Evolutionary conservation across 108 stramenopile species (phyloP).

Genomic region (Mediolabrus comicus): DNA sequence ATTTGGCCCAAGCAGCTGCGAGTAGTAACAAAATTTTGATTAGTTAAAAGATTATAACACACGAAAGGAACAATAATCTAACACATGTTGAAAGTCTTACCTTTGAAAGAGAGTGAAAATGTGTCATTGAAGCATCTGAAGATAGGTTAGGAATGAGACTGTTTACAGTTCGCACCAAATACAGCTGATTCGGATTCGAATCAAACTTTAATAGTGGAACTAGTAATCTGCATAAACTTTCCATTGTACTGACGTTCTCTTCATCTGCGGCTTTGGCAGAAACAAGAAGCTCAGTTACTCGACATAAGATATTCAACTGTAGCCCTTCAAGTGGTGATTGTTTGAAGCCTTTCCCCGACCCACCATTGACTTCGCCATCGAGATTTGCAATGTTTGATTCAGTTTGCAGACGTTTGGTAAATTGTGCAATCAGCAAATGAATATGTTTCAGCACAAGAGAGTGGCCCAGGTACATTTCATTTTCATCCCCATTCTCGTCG

Average conservation of each 20-base stretch:
- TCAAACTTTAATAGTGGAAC: constrained; percentile 66
- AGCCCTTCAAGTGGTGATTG: constrained; percentile 18
- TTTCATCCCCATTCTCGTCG: constrained; percentile 3
- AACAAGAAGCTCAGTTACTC: constrained; percentile 64
- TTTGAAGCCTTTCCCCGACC: constrained; percentile 20
- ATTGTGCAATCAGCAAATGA: constrained; percentile 62
- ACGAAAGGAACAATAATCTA: neutral
- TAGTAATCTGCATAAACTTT: constrained; percentile 59
- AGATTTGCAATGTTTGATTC: constrained; percentile 22
- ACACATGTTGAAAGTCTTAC: neutral
- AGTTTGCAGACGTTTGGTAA: constrained; percentile 48
- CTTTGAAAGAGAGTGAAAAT: constrained; percentile 46
- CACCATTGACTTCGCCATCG: constrained; percentile 16
- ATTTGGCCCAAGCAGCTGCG: constrained; percentile 65
- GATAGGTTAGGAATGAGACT: constrained; percentile 52
- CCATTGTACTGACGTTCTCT: constrained; percentile 31
- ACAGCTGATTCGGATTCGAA: constrained; percentile 49
- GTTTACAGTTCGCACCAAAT: constrained; percentile 69
- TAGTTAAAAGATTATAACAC: neutral
- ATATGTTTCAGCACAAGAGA: constrained; percentile 39
- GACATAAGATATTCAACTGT: constrained; percentile 64
- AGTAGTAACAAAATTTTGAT: neutral
- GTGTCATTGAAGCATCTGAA: constrained; percentile 29
- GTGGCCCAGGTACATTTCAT: constrained; percentile 15
- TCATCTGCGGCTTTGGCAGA: constrained; percentile 18